A percentile compares a stretch with the other conserved stretches of the same genome.
These are phyloP conservation scores for Nevesoporus exiguus DNA, from an alignment of 768 basidiomycete genomes.

Conservation along the genomic window DNA sequence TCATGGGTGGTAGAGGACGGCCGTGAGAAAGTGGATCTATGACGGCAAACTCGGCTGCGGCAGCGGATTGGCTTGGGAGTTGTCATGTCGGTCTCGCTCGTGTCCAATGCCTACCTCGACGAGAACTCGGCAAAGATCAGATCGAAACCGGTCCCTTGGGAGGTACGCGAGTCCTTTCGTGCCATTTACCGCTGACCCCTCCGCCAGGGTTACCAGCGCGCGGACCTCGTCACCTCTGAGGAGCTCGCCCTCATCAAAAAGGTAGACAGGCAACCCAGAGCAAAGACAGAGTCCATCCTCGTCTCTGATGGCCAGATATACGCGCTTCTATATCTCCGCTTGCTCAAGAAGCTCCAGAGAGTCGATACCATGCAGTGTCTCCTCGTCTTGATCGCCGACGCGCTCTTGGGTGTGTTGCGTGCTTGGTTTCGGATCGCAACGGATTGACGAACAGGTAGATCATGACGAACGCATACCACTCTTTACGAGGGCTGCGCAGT, in stretches of 20 bases:
- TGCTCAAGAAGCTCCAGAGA: slow-evolving; percentile 82
- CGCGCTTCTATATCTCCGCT: slow-evolving; percentile 82
- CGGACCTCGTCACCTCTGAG: slow-evolving; percentile 82
- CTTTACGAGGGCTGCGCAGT: slow-evolving; percentile 58
- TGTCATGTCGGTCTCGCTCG: slow-evolving; percentile 69
- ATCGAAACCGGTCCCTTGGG: slow-evolving; percentile 93
- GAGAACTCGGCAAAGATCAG: slow-evolving; percentile 85
- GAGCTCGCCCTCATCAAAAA: slow-evolving; percentile 87
- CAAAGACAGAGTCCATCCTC: slow-evolving; percentile 72
- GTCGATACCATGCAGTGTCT: slow-evolving; percentile 87
- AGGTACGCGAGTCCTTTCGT: slow-evolving; percentile 48
- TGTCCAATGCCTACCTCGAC: slow-evolving; percentile 81
- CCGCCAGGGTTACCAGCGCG: slow-evolving; percentile 88
- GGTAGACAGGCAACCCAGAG: slow-evolving; percentile 76
- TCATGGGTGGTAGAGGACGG: not conserved
- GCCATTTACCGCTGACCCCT: slow-evolving; percentile 9
- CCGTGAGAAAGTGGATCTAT: slow-evolving; percentile 33
- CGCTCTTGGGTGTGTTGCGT: slow-evolving; percentile 63
- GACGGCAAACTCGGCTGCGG: too few relatives aligned
- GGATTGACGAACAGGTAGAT: slow-evolving; percentile 42
- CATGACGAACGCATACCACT: slow-evolving; percentile 84
- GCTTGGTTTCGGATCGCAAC: not conserved
- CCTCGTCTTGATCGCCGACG: slow-evolving; percentile 84
- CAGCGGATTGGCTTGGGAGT: not conserved
- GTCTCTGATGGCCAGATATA: slow-evolving; percentile 81